Evolutionary conservation across 305 asterid genomes (phyloP).

Genomic region (Fraxinus velutina): DNA sequence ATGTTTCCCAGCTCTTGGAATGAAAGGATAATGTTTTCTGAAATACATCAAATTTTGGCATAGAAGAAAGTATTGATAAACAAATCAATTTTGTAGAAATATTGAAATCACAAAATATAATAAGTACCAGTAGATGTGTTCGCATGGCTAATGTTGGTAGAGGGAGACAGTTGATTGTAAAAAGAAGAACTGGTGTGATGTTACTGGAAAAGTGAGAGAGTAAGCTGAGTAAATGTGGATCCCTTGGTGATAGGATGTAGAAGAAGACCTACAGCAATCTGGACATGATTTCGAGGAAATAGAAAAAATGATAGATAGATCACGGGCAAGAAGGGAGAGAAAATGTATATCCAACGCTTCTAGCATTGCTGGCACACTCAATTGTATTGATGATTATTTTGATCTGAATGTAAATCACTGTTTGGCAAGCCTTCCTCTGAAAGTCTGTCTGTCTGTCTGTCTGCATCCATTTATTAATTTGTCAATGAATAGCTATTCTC

Average conservation of each 20-base stretch:
- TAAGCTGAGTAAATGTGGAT: neutral
- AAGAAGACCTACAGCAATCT: neutral
- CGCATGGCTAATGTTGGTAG: neutral
- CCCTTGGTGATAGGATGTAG: neutral
- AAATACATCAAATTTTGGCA: neutral
- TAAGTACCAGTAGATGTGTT: neutral
- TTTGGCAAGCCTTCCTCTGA: neutral
- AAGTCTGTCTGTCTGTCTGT: neutral
- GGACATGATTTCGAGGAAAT: neutral
- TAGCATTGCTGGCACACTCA: neutral
- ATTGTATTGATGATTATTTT: neutral
- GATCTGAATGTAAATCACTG: neutral
- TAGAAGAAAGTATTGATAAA: neutral
- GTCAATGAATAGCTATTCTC: neutral
- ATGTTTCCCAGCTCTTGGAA: neutral
- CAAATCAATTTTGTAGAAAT: neutral
- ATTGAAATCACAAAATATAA: neutral
- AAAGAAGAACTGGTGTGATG: neutral
- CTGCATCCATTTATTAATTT: slow-evolving; percentile 7
- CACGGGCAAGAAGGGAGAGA: neutral
- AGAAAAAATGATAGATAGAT: neutral
- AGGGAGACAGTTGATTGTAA: neutral
- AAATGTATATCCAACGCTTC: neutral
- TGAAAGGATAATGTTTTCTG: neutral
- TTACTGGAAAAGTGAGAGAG: neutral